These are phyloP conservation scores for Podospora anserina DNA, from an alignment of 495 filamentous ascomycete species.

Conservation along the genomic window DNA sequence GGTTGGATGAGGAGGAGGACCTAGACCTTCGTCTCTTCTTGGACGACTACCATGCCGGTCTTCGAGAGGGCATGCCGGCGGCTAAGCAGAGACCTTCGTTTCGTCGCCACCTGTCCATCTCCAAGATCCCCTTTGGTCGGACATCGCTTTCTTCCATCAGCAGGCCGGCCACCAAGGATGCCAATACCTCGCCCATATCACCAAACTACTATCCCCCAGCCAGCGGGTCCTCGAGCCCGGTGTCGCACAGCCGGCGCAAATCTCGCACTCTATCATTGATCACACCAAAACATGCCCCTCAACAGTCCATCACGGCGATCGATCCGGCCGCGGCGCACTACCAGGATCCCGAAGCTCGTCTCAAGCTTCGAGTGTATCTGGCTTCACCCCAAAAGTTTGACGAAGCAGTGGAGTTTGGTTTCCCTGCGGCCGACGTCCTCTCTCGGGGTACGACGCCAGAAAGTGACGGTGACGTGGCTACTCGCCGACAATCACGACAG, in stretches of 20 bases:
- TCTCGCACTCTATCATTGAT: conserved; percentile 51
- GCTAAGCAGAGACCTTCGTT: conserved; percentile 46
- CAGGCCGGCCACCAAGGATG: conserved; percentile 43
- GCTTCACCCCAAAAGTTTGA: conserved; percentile 94
- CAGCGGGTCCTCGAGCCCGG: conserved; percentile 23
- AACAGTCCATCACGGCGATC: conserved; percentile 54
- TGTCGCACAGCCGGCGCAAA: conserved; percentile 41
- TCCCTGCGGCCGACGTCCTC: conserved; percentile 59
- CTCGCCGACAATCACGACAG: conserved; percentile 30
- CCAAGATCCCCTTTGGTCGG: conserved; percentile 55
- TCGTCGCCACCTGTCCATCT: conserved; percentile 52
- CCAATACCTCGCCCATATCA: conserved; percentile 28
- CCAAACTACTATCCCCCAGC: conserved; percentile 36
- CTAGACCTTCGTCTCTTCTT: conserved; percentile 64
- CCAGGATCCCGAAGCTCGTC: conserved; percentile 82
- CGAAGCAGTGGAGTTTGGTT: conserved; percentile 90
- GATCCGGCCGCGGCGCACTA: conserved; percentile 79
- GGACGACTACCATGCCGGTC: conserved; percentile 53
- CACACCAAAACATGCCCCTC: conserved; percentile 43
- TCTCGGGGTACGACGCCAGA: conserved; percentile 23
- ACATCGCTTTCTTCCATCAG: conserved; percentile 39
- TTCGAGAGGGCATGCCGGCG: conserved; percentile 42
- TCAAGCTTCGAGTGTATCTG: conserved; percentile 83
- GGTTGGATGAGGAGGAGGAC: conserved; percentile 76
- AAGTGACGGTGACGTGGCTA: conserved; percentile 3